Percentiles rank a stretch among this genome's conserved stretches.
Evolutionary conservation across 805 yeast genomes (phyloP).

Genomic region (Nakazawaea wyomingensis): DNA sequence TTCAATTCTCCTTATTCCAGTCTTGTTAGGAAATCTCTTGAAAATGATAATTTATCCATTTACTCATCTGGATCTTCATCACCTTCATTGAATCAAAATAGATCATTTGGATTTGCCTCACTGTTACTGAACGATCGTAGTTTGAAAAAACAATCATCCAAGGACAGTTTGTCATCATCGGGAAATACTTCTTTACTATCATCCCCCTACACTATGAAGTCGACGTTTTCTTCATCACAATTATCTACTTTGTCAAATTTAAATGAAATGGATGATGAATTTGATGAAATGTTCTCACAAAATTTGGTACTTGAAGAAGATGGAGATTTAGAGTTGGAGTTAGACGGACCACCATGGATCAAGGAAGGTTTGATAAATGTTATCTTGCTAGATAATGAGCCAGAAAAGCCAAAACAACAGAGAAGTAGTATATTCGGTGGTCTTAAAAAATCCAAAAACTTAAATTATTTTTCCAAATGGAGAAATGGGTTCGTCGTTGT

Average conservation of each 20-base stretch:
- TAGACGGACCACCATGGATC: constrained; percentile 72
- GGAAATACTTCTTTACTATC: not conserved
- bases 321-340: constrained; percentile 56
- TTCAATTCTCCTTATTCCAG: too few species aligned
- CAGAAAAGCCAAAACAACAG: constrained; percentile 25
- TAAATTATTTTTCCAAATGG: constrained; percentile 26
- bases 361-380: constrained; percentile 62
- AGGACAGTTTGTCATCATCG: constrained; percentile 5
- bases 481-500: constrained; percentile 58
- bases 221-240: constrained; percentile 2
- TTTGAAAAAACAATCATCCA: constrained; percentile 10
- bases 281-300: constrained; percentile 5
- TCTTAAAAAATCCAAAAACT: constrained; percentile 8
- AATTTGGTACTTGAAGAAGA: constrained; percentile 30
- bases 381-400: constrained; percentile 23
- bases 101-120: constrained; percentile 11
- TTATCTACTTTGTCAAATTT: constrained; percentile 10
- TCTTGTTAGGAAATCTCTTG: not conserved
- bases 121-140: constrained; percentile 10
- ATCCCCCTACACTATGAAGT: not conserved
- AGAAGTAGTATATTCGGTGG: constrained; percentile 4
- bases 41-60: constrained; percentile 7
- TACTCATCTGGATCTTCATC: not conserved
- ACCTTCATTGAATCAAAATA: constrained; percentile 1
- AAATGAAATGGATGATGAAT: constrained; percentile 8